phyloP scores from a whole-genome alignment of 345 rosid genomes.

The Arabidopsis arenosa region DNA sequence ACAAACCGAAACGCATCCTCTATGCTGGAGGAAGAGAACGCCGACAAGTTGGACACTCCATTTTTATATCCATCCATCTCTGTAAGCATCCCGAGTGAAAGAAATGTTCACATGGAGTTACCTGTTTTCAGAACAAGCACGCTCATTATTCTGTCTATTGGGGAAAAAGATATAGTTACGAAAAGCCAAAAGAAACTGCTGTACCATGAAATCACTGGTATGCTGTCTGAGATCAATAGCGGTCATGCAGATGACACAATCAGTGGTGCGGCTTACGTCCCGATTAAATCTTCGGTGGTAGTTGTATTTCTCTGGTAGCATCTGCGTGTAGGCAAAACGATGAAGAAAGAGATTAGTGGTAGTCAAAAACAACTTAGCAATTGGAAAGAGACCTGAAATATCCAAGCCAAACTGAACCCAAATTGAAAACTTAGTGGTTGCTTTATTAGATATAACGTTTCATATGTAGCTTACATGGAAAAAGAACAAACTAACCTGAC shows the following conservation, averaged over 20 bases:
- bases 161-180: background rate
- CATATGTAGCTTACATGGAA: conserved; percentile 6
- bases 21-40: conserved; percentile 87
- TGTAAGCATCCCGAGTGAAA: conserved; percentile 95
- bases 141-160: conserved; percentile 14
- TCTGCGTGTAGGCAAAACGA: conserved; percentile 57
- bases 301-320: conserved; percentile 95
- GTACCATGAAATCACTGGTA: conserved; percentile 86
- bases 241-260: conserved; percentile 99
- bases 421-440: background rate
- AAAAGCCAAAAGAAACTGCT: conserved; percentile 15
- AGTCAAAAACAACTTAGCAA: conserved; percentile 16
- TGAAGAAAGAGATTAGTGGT: conserved; percentile 20
- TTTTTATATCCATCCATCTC: conserved; percentile 99
- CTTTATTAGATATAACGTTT: background rate
- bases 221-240: conserved; percentile 71
- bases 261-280: conserved; percentile 57
- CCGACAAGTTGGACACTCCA: conserved; percentile 99
- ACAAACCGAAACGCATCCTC: conserved; percentile 24
- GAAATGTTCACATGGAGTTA: conserved; percentile 95
- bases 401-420: background rate
- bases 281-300: conserved; percentile 74
- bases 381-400: conserved; percentile 1
- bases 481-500: conserved; percentile 63
- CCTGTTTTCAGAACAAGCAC: conserved; percentile 53